Evolutionary conservation across 768 basidiomycete genomes (phyloP).

Genomic region (Macrocybe gigantea): DNA sequence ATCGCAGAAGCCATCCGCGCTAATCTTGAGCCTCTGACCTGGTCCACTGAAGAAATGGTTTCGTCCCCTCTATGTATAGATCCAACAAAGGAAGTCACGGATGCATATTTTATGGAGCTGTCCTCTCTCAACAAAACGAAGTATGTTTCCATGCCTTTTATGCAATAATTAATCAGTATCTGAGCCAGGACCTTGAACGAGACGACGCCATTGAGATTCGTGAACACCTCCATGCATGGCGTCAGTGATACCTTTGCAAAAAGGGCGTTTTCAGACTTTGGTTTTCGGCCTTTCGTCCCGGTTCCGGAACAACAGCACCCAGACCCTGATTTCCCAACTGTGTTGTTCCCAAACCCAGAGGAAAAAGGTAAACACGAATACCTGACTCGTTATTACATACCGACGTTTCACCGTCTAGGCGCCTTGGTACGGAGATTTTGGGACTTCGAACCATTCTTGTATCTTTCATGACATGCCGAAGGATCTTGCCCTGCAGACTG

Average conservation of each 20-base stretch:
- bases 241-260: slow-evolving; percentile 66
- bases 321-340: slow-evolving; percentile 83
- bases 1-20: slow-evolving; percentile 62
- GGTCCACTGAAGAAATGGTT: slow-evolving; percentile 28
- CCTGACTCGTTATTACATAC: neutral
- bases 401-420: slow-evolving; percentile 24
- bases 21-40: slow-evolving; percentile 51
- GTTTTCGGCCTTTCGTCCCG: slow-evolving; percentile 52
- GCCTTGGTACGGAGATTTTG: slow-evolving; percentile 33
- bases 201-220: slow-evolving; percentile 46
- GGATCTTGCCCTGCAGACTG: slow-evolving; percentile 69
- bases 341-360: slow-evolving; percentile 85
- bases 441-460: neutral
- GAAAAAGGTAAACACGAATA: slow-evolving; percentile 57
- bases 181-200: slow-evolving; percentile 26
- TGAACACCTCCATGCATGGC: slow-evolving; percentile 90
- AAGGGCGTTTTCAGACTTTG: slow-evolving; percentile 51
- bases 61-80: slow-evolving; percentile 46
- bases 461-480: slow-evolving; percentile 18
- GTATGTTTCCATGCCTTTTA: slow-evolving; percentile 13
- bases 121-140: slow-evolving; percentile 18
- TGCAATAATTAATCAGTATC: neutral
- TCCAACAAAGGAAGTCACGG: slow-evolving; percentile 51
- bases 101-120: slow-evolving; percentile 49
- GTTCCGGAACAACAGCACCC: slow-evolving; percentile 65